These are phyloP conservation scores for Sporothrix brasiliensis DNA, from an alignment of 2,329 filamentous ascomycete genomes.

Conservation along the genomic window DNA sequence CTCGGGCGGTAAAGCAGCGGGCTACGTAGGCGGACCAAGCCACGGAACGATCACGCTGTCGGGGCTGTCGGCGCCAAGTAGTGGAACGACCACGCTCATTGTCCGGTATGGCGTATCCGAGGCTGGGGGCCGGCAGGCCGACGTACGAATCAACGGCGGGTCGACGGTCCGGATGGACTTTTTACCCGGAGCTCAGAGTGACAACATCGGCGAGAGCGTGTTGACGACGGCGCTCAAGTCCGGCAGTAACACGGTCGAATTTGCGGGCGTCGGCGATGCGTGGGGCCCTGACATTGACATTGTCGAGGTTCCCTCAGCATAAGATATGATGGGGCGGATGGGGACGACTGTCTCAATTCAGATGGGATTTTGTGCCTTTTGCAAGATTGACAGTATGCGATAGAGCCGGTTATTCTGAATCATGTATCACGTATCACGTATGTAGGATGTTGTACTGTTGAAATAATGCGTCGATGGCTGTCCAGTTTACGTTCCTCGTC, in stretches of 20 bases:
- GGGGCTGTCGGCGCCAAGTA: slow-evolving; percentile 42
- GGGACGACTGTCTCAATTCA: neutral
- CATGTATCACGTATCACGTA: neutral
- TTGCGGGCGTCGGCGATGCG: slow-evolving; percentile 47
- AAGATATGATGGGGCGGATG: neutral
- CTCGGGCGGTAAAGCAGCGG: slow-evolving; percentile 54
- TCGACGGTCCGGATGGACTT: slow-evolving; percentile 56
- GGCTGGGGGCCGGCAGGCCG: slow-evolving; percentile 53
- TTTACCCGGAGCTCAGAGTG: slow-evolving; percentile 52
- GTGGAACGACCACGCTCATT: slow-evolving; percentile 52
- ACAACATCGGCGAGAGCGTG: slow-evolving; percentile 50
- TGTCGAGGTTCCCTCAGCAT: slow-evolving; percentile 50
- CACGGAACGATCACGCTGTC: slow-evolving; percentile 53
- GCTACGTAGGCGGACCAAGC: slow-evolving; percentile 57
- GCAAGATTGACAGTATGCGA: neutral
- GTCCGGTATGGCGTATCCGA: slow-evolving; percentile 63
- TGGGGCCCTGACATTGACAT: slow-evolving; percentile 59
- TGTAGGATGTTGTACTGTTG: too few species aligned
- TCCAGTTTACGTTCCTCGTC: too few species aligned
- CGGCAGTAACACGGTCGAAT: slow-evolving; percentile 54
- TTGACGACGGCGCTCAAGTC: slow-evolving; percentile 53
- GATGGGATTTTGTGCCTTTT: neutral
- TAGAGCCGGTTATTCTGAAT: neutral
- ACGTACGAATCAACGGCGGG: slow-evolving; percentile 60
- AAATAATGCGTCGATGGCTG: neutral